phyloP scores from a whole-genome alignment of 2,329 filamentous ascomycete genomes.

The Calonectria pseudoturangicola region DNA sequence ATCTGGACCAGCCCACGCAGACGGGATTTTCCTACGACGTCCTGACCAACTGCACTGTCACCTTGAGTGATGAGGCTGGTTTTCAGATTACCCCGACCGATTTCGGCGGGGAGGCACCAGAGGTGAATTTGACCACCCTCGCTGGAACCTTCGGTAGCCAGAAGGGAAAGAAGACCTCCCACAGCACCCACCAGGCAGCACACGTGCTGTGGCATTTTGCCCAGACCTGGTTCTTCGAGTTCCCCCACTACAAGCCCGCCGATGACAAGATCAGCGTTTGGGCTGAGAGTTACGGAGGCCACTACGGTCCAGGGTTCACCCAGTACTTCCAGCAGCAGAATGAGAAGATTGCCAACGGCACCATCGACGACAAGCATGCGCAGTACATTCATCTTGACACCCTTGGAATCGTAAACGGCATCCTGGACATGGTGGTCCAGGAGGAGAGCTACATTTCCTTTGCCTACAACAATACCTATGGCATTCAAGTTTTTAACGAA shows the following conservation, averaged over 20 bases:
- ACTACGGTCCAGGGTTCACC: constrained; percentile 80
- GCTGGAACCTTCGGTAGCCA: constrained; percentile 60
- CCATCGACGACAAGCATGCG: constrained; percentile 62
- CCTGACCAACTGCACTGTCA: constrained; percentile 76
- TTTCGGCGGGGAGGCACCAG: constrained; percentile 61
- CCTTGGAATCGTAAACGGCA: constrained; percentile 82
- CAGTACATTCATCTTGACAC: constrained; percentile 73
- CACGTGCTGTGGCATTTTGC: constrained; percentile 79
- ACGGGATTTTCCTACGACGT: constrained; percentile 81
- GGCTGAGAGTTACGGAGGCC: constrained; percentile 81
- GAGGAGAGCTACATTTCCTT: constrained; percentile 73
- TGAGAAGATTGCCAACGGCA: constrained; percentile 60
- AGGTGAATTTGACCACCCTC: constrained; percentile 61
- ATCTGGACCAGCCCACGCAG: constrained; percentile 78
- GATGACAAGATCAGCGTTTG: constrained; percentile 78
- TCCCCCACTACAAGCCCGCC: constrained; percentile 74
- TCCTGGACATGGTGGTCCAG: constrained; percentile 79
- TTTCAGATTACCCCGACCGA: constrained; percentile 64
- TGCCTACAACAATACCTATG: constrained; percentile 78
- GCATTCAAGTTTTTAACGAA: constrained; percentile 73
- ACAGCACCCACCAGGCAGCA: constrained; percentile 73
- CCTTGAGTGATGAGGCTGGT: constrained; percentile 68
- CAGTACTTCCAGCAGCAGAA: constrained; percentile 78
- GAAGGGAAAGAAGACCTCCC: constrained; percentile 57
- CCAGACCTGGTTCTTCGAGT: constrained; percentile 75